phyloP scores from a whole-genome alignment of 75 land plant species.

The Isoetes taiwanensis region DNA sequence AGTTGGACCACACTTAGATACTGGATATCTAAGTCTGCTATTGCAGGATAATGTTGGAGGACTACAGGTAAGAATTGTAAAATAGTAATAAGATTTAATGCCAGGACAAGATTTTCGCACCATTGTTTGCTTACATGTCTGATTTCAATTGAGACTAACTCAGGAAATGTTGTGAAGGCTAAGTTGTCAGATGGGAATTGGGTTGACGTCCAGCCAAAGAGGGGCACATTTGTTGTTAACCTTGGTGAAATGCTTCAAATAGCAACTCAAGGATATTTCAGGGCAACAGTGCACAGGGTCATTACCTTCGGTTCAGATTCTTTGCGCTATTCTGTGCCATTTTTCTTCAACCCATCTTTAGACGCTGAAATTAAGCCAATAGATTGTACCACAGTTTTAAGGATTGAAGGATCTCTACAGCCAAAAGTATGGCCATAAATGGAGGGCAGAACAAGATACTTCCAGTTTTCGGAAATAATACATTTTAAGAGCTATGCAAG shows the following conservation, averaged over 20 bases:
- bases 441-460: conserved; percentile 13
- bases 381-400: not conserved
- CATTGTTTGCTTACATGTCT: too few species aligned
- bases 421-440: conserved; percentile 12
- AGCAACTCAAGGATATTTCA: conserved; percentile 13
- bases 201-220: conserved; percentile 13
- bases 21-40: conserved; percentile 18
- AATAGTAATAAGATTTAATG: too few species aligned
- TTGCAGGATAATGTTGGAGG: conserved; percentile 23
- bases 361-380: conserved; percentile 9
- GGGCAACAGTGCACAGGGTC: conserved; percentile 17
- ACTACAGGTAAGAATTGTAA: too few species aligned
- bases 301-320: not conserved
- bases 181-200: conserved; percentile 8
- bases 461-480: conserved; percentile 9
- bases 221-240: conserved; percentile 18
- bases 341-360: conserved; percentile 16
- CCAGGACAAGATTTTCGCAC: too few species aligned
- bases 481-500: conserved; percentile 17
- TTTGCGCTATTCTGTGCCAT: conserved; percentile 14
- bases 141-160: too few species aligned
- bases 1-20: conserved; percentile 22
- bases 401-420: not conserved
- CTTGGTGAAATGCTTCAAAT: conserved; percentile 19
- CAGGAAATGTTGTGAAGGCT: conserved; percentile 8